Conservation (phyloP, 2,329 filamentous ascomycete species). For the Plectosphaerella sp. region DNA sequence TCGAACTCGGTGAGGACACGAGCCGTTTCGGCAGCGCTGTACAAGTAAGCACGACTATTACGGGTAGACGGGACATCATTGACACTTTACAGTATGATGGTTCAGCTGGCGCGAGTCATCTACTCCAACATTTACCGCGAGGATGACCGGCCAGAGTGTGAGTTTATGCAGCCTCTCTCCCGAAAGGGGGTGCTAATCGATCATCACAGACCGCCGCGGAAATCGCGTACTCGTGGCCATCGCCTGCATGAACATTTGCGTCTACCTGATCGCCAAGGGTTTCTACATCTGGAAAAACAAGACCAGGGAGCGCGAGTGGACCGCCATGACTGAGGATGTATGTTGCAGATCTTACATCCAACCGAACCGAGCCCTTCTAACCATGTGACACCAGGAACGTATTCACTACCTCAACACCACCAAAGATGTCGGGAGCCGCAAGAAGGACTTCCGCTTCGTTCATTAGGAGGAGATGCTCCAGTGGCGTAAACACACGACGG, state of each 20-base stretch:
- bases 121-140: constrained; percentile 42
- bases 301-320: constrained; percentile 40
- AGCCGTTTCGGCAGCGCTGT: constrained; percentile 58
- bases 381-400: background rate
- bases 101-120: constrained; percentile 41
- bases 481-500: too few species aligned
- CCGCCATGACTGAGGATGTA: constrained; percentile 36
- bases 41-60: constrained; percentile 34
- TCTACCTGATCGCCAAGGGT: constrained; percentile 42
- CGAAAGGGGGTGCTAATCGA: background rate
- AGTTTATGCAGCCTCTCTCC: background rate
- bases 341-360: background rate
- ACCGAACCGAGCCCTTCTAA: background rate
- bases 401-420: constrained; percentile 9
- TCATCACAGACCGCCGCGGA: constrained; percentile 6
- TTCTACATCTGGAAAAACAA: constrained; percentile 50
- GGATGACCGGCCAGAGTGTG: constrained; percentile 36
- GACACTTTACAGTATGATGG: constrained; percentile 30
- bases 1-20: constrained; percentile 57
- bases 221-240: constrained; percentile 15
- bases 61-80: background rate
- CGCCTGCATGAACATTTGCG: constrained; percentile 13
- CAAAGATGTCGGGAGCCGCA: constrained; percentile 10
- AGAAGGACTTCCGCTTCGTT: constrained; percentile 10
- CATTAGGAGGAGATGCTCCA: background rate